Percentiles rank a stretch among this genome's conserved stretches.
Evolutionary conservation across 495 filamentous ascomycete species (phyloP).

Genomic region (Trichocladium antarcticum): DNA sequence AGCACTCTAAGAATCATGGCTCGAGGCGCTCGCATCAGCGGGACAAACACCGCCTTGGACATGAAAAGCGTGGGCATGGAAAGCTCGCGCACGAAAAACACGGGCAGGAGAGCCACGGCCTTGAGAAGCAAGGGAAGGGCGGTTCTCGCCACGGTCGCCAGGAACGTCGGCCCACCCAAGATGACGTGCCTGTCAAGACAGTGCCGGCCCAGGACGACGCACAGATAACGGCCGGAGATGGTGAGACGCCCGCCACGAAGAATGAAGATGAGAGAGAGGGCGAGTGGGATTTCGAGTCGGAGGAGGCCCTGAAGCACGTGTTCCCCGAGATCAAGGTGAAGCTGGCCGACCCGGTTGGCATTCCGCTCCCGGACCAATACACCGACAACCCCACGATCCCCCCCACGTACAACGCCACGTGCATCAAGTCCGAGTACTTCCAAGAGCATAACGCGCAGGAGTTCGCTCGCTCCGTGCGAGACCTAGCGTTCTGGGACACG

Average conservation of each 20-base stretch:
- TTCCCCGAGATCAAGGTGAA: slow-evolving; percentile 29
- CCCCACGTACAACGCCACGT: slow-evolving; percentile 33
- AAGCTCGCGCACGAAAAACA: slow-evolving; percentile 1
- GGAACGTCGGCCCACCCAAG: not conserved
- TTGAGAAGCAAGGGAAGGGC: slow-evolving; percentile 6
- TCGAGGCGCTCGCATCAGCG: slow-evolving; percentile 6
- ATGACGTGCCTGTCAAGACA: not conserved
- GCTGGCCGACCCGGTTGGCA: slow-evolving; percentile 34
- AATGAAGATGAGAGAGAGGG: slow-evolving; percentile 11
- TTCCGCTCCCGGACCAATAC: slow-evolving; percentile 31
- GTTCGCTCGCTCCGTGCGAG: slow-evolving; percentile 33
- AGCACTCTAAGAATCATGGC: slow-evolving; percentile 15
- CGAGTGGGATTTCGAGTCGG: slow-evolving; percentile 27
- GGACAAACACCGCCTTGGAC: slow-evolving; percentile 2
- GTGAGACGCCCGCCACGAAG: not conserved
- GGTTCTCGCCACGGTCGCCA: slow-evolving; percentile 5
- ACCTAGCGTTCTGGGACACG: slow-evolving; percentile 32
- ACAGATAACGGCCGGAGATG: not conserved
- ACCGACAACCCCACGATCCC: slow-evolving; percentile 36
- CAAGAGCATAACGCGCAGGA: slow-evolving; percentile 36
- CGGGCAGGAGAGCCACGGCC: not conserved
- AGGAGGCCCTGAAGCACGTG: slow-evolving; percentile 32
- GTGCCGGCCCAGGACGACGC: not conserved
- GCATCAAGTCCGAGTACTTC: slow-evolving; percentile 40
- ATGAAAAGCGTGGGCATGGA: slow-evolving; percentile 8